Evolutionary conservation across 2,329 filamentous ascomycete genomes (phyloP).

Genomic region (Berkeleyomyces basicola): DNA sequence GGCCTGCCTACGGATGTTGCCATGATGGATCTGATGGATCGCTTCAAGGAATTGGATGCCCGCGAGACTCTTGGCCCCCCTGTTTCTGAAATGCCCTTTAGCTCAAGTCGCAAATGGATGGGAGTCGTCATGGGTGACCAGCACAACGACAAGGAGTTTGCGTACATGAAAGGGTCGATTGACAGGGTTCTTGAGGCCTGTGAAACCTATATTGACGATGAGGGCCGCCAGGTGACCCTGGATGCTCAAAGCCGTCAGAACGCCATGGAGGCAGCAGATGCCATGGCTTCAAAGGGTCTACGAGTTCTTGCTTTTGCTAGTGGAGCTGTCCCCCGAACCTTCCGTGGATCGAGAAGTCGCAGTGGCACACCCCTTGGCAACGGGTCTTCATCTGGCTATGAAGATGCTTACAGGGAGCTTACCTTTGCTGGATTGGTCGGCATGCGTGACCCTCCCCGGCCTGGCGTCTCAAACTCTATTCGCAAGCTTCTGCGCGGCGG

Average conservation of each 20-base stretch:
- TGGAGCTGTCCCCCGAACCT: conserved; percentile 44
- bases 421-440: conserved; percentile 86
- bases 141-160: conserved; percentile 53
- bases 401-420: conserved; percentile 66
- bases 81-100: conserved; percentile 79
- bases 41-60: conserved; percentile 80
- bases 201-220: conserved; percentile 74
- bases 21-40: conserved; percentile 84
- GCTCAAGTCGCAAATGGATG: conserved; percentile 98
- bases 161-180: conserved; percentile 89
- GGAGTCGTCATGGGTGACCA: conserved; percentile 64
- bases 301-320: conserved; percentile 89
- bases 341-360: conserved; percentile 7
- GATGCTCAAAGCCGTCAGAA: conserved; percentile 60
- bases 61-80: conserved; percentile 72
- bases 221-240: conserved; percentile 72
- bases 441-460: conserved; percentile 91
- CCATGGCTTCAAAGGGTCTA: conserved; percentile 77
- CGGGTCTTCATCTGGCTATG: conserved; percentile 30
- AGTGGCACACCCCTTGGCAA: conserved; percentile 32
- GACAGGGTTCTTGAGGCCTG: conserved; percentile 76
- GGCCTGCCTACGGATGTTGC: conserved; percentile 95
- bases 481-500: conserved; percentile 80
- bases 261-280: conserved; percentile 62
- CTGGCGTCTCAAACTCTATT: conserved; percentile 79